Conservation (phyloP, 2,329 filamentous ascomycete species). For the Colletotrichum magnum region DNA sequence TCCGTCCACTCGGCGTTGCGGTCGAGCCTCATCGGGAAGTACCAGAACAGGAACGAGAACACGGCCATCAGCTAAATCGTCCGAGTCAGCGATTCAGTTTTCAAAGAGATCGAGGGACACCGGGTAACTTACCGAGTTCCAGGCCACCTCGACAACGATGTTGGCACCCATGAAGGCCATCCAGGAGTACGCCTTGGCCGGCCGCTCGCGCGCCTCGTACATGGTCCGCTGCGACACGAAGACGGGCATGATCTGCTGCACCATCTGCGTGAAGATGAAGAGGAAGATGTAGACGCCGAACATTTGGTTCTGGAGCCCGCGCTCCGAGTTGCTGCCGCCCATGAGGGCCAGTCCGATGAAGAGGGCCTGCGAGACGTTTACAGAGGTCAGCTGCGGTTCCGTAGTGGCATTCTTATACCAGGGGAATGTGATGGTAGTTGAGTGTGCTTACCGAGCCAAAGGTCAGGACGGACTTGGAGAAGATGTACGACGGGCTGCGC, state of each 20-base stretch:
- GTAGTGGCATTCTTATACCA: too few relatives aligned
- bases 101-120: background rate
- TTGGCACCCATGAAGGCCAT: slow-evolving; percentile 75
- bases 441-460: slow-evolving; percentile 49
- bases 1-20: slow-evolving; percentile 68
- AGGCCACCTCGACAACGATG: slow-evolving; percentile 77
- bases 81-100: background rate
- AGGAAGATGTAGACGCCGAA: slow-evolving; percentile 76
- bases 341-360: slow-evolving; percentile 77
- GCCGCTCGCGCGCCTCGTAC: slow-evolving; percentile 76
- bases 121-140: slow-evolving; percentile 61
- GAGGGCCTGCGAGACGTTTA: slow-evolving; percentile 54
- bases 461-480: slow-evolving; percentile 76
- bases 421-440: background rate
- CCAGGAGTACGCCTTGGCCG: slow-evolving; percentile 78
- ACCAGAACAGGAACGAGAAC: slow-evolving; percentile 75
- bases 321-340: slow-evolving; percentile 67
- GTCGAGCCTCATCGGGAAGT: slow-evolving; percentile 77
- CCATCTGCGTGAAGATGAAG: slow-evolving; percentile 64
- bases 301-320: slow-evolving; percentile 76
- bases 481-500: slow-evolving; percentile 82
- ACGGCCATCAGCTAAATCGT: slow-evolving; percentile 61
- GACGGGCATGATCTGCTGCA: slow-evolving; percentile 72
- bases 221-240: slow-evolving; percentile 75
- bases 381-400: too few relatives aligned